Base-by-base conservation (phyloP, 164 flowering plant genomes). In the Vitis labrusca region DNA sequence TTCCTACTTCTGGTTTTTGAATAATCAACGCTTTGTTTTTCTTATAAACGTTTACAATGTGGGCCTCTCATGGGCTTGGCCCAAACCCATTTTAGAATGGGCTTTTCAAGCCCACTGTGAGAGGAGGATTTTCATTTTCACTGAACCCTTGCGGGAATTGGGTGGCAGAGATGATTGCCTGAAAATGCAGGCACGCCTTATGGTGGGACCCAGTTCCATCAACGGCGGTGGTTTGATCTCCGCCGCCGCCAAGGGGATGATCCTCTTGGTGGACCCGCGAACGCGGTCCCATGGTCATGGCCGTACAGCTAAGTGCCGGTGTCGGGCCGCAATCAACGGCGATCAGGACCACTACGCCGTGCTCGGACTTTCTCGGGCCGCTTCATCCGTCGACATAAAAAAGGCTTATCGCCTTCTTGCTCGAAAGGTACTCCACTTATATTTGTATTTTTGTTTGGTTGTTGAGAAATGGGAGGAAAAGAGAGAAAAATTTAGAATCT, bases 321-420 rank as follows among this genome's bases (percentile, higher is more conserved):
- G 44, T 37, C 51, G 72, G 48, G 81, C 86, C 15, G 70, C 83
- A 13, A 61, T 67, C 27, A 64, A 77, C 70, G 75, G 85, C 71
- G 69, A 78, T 66, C 88, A 80, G 77, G 81, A 85, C 72, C 93
- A 93, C 78, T 89, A 91, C 78, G 72, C 80, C 11, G 87, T 91
- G 16, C 85, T 92, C 10, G 97, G 94, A 16, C 60, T 91, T 67
- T 49, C 85, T 0, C 72, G 69, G 9, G 17, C 53, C 29, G 93
- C 97, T 75, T 77, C 97, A 51, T 69, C 84, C 10, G 75, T 81
- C 49, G 94, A 91, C 59, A 81, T 93, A 71, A 91, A 89, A 73
- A 80, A 67, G 69, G 93, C 94, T 75, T 93, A 85, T 77, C 98
- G 98, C 57, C 87, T 85, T 55, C 94, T 91, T 60, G 98, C 98